Evolutionary conservation across 768 basidiomycete species (phyloP), one percentile per base, ranked within the genome.

Genomic region (Ramaria sp.): DNA sequence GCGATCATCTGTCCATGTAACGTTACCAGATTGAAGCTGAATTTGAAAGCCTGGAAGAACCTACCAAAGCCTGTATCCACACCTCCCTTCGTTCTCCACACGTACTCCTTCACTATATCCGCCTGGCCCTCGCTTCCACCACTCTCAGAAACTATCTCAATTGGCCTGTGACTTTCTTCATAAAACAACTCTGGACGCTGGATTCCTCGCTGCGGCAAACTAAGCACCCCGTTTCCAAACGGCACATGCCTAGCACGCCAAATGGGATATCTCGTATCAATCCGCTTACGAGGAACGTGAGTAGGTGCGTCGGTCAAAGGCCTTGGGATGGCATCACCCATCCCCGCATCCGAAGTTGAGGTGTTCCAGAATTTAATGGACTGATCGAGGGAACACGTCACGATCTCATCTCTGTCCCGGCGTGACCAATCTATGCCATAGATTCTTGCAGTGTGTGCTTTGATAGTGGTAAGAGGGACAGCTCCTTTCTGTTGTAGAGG

Each of bases 381-480:
- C 67, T 87, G 91, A 74, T 97, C 95, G 0, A 98, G 75, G 0
- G 93, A 94, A 66, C 96, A 99, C 1, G 95, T 97, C 9, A 95
- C 83, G 37, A 99, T 77, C 66, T 93, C 86, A 63, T 85, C 78
- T n/a, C 76, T 71, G 42, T 75, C 70, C 17, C 77, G 73, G 51
- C 91, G 84, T 7, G 91, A 85, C 94, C 95, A 99, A 69, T 98
- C 95, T 54, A 99, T 92, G 1, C 96, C 96, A 60, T 99, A 97
- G 46, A 97, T 96, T 70, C 93, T 92, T 34, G 90, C 82, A n/a
- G 73, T 74, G 64, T 98, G 94, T 0, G 91, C 94, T 30, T 76
- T 74, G 57, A 97, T 85, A 5, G 77, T 77, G 11, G 81, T 76
- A 5, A 89, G 71, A 1, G 91, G 90, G 7, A 93, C 75, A 5